Evolutionary conservation across 2,329 filamentous ascomycete species (phyloP).

Genomic region (Stachybotrys echinatus): DNA sequence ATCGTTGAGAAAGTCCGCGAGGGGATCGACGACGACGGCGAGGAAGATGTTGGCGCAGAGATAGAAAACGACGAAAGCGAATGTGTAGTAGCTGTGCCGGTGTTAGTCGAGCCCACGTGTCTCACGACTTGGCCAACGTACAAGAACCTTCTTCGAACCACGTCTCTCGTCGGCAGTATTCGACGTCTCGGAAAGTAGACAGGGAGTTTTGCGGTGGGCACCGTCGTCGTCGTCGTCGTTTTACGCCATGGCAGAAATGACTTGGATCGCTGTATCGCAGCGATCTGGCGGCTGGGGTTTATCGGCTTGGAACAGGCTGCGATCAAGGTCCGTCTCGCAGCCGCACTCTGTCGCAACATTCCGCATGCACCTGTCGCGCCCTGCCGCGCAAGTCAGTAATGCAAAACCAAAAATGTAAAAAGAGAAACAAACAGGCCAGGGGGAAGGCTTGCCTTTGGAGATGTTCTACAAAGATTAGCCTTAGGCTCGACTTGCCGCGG

Average conservation of each 20-base stretch:
- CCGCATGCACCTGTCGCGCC: constrained; percentile 3
- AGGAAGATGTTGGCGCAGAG: constrained; percentile 38
- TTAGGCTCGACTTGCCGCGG: too few relatives aligned
- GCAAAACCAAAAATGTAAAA: not conserved
- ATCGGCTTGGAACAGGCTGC: constrained; percentile 13
- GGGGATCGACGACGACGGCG: constrained; percentile 38
- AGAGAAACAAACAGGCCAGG: not conserved
- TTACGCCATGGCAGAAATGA: constrained; percentile 28
- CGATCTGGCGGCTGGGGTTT: constrained; percentile 13
- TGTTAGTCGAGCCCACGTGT: constrained; percentile 14
- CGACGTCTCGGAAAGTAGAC: constrained; percentile 24
- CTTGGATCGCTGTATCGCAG: constrained; percentile 17
- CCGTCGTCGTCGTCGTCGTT: constrained; percentile 9
- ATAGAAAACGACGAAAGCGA: constrained; percentile 23
- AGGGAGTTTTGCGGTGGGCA: constrained; percentile 16
- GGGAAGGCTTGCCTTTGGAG: too few relatives aligned
- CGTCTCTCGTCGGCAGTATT: not conserved
- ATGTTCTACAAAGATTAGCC: too few relatives aligned
- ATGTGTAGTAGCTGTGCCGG: not conserved
- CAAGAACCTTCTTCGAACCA: constrained; percentile 16
- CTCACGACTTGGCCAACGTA: constrained; percentile 10
- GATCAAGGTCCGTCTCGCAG: constrained; percentile 14
- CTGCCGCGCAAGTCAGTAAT: not conserved
- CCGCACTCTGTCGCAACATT: constrained; percentile 17
- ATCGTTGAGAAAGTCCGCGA: constrained; percentile 37